These are phyloP conservation scores for Umbilicus rupestris DNA, from an alignment of 164 flowering plant genomes.

Conservation along the genomic window DNA sequence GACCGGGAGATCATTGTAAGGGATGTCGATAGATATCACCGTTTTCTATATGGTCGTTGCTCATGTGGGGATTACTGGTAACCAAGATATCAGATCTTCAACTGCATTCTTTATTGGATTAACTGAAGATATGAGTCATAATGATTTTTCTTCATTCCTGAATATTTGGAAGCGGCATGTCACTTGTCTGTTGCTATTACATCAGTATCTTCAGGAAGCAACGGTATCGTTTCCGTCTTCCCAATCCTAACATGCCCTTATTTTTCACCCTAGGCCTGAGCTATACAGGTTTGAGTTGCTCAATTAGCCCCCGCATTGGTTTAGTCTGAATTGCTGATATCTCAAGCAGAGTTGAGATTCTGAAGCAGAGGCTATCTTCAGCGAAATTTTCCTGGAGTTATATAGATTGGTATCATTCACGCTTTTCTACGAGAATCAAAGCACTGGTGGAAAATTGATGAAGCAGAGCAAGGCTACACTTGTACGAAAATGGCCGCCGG, in stretches of 20 bases:
- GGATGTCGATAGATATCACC: constrained; percentile 8
- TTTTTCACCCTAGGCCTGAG: too few species aligned
- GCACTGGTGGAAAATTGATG: too few species aligned
- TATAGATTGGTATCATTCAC: neutral
- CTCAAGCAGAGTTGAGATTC: neutral
- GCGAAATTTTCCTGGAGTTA: too few species aligned
- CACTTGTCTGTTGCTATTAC: too few species aligned
- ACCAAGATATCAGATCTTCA: neutral
- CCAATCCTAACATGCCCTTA: too few species aligned
- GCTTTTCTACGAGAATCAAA: too few species aligned
- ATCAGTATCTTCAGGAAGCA: too few species aligned
- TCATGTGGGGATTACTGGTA: constrained; percentile 13
- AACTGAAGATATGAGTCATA: neutral
- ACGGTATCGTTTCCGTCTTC: too few species aligned
- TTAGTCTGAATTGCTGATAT: neutral
- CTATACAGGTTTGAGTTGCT: too few species aligned
- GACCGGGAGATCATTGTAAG: constrained; percentile 9
- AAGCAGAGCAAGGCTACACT: too few species aligned
- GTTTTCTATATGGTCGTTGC: constrained; percentile 8
- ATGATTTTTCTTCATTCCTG: neutral
- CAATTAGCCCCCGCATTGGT: neutral
- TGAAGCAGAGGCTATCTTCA: neutral
- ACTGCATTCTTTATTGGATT: neutral
- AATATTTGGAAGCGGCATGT: neutral
- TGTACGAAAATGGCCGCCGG: too few species aligned